Percentiles rank a stretch among this genome's conserved stretches.
Conservation (phyloP, 768 basidiomycete species). For the Leccinum aurantiacum region DNA sequence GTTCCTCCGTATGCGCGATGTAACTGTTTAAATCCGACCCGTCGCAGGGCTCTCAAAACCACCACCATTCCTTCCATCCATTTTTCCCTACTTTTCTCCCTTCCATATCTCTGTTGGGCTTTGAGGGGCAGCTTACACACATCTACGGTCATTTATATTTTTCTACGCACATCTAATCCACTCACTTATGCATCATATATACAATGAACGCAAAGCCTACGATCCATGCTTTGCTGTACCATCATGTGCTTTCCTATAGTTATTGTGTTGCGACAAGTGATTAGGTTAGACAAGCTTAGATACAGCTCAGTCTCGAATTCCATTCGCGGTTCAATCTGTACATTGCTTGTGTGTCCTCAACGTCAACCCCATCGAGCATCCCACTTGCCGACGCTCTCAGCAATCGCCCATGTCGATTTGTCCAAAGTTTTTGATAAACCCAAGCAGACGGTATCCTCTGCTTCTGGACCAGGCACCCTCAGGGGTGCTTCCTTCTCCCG, state of each 20-base stretch:
- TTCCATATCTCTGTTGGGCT: constrained; percentile 14
- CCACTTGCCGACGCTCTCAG: constrained; percentile 44
- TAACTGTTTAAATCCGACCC: constrained; percentile 20
- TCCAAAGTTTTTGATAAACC: constrained; percentile 31
- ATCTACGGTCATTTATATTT: constrained; percentile 26
- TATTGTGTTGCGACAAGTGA: constrained; percentile 30
- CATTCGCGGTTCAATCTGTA: constrained; percentile 30
- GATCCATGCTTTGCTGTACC: constrained; percentile 32
- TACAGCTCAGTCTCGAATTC: constrained; percentile 15
- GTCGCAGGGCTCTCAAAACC: constrained; percentile 4
- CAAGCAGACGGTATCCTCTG: constrained; percentile 54
- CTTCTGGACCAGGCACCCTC: constrained; percentile 46
- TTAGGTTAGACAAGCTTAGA: constrained; percentile 30
- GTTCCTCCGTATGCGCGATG: constrained; percentile 47
- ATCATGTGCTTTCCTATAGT: constrained; percentile 34
- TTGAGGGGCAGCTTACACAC: constrained; percentile 11
- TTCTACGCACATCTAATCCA: constrained; percentile 32
- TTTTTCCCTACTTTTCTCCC: constrained; percentile 9
- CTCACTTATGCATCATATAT: constrained; percentile 39
- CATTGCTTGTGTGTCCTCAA: constrained; percentile 4
- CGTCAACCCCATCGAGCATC: constrained; percentile 46
- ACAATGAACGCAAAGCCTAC: constrained; percentile 27
- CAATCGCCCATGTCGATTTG: constrained; percentile 40
- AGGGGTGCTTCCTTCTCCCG: constrained; percentile 30
- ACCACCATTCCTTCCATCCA: neutral